Percentiles rank a stretch among this genome's conserved stretches.
Evolutionary conservation across 2,329 filamentous ascomycete genomes (phyloP).

Genomic region (Alternaria sp.): DNA sequence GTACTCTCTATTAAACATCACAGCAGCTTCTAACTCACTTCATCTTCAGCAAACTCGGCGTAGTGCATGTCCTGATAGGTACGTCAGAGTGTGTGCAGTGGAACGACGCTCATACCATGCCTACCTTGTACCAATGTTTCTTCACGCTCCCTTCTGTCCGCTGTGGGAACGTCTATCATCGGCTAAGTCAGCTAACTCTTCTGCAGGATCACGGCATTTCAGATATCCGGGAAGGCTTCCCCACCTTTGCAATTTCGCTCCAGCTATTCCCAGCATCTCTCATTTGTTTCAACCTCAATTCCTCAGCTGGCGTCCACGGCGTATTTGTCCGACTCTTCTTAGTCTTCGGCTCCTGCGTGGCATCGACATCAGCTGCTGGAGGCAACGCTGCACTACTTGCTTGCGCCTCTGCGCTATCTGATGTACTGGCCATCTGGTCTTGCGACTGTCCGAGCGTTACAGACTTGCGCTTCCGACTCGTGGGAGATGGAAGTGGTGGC

Average conservation of each 20-base stretch:
- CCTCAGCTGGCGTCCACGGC: constrained; percentile 95
- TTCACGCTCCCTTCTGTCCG: constrained; percentile 98
- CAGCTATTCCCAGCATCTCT: constrained; percentile 91
- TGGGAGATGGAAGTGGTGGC: constrained; percentile 32
- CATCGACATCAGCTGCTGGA: constrained; percentile 32
- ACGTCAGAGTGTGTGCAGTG: constrained; percentile 29
- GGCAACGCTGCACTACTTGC: constrained; percentile 36
- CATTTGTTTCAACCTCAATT: constrained; percentile 92
- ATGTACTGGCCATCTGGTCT: constrained; percentile 36
- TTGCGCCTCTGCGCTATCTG: constrained; percentile 26
- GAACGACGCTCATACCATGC: constrained; percentile 28
- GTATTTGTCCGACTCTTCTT: constrained; percentile 99
- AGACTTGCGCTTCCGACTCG: constrained; percentile 48
- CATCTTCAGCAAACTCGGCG: constrained; percentile 96
- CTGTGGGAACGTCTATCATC: constrained; percentile 80
- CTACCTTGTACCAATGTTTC: constrained; percentile 99
- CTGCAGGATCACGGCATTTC: neutral
- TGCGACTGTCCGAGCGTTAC: constrained; percentile 35
- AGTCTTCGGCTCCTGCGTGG: constrained; percentile 54
- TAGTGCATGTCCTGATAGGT: constrained; percentile 91
- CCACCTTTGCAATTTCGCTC: constrained; percentile 97
- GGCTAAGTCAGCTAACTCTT: constrained; percentile 29
- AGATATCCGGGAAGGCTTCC: neutral
- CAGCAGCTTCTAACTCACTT: constrained; percentile 65
- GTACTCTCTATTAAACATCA: constrained; percentile 19